These are phyloP conservation scores for Athelia psychrophila DNA, from an alignment of 1,284 basidiomycete species.

Conservation along the genomic window DNA sequence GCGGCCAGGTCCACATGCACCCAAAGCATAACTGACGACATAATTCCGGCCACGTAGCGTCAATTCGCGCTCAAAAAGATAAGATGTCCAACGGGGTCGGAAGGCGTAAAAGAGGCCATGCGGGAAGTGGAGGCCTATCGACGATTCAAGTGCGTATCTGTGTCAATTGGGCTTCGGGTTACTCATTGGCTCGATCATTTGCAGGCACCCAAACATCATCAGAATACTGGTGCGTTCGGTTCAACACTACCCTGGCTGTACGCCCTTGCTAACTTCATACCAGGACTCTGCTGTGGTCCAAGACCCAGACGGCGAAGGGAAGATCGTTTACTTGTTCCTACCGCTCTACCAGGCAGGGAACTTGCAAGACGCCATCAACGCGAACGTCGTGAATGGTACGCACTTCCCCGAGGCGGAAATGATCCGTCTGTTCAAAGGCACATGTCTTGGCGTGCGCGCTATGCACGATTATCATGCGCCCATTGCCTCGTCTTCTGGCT, in stretches of 20 bases:
- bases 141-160: conserved; percentile 73
- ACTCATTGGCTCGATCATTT: not conserved
- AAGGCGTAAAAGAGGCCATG: conserved; percentile 84
- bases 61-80: conserved; percentile 96
- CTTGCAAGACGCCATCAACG: conserved; percentile 92
- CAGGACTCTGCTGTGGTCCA: conserved; percentile 94
- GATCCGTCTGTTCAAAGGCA: conserved; percentile 88
- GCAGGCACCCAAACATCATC: conserved; percentile 86
- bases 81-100: conserved; percentile 77
- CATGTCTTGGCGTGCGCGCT: conserved; percentile 89
- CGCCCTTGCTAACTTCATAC: conserved; percentile 1
- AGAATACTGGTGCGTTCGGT: conserved; percentile 63
- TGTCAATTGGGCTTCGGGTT: conserved; percentile 2
- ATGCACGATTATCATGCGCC: conserved; percentile 84
- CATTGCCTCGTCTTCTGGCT: conserved; percentile 20
- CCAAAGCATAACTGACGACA: not conserved
- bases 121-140: conserved; percentile 89
- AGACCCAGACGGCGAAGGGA: conserved; percentile 89
- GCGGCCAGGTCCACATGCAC: conserved; percentile 19
- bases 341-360: conserved; percentile 91
- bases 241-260: not conserved
- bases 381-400: conserved; percentile 80
- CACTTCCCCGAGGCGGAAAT: conserved; percentile 89
- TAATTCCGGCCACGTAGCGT: conserved; percentile 45
- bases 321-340: conserved; percentile 92